Base-by-base conservation (phyloP, 495 filamentous ascomycete species). In the Lasiosphaeria ovina region DNA sequence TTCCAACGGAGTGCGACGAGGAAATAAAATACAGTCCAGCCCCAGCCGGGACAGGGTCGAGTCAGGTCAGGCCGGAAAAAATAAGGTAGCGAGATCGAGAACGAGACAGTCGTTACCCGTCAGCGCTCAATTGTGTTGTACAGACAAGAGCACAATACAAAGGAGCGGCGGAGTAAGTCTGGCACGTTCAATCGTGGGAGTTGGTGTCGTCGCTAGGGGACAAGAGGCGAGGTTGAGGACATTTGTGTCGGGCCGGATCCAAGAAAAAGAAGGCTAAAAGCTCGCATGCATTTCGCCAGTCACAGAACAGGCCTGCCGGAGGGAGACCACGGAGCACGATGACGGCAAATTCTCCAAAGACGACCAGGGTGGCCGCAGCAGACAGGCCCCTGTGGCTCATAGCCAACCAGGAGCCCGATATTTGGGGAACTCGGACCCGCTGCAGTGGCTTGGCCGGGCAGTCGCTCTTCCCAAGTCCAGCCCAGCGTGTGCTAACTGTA, bases 161-260 rank as follows among this genome's bases (percentile, higher is more conserved):
- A 68, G 57, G 77, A 80, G 73, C 66, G 77, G 78, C 77, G 78
- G 79, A 81, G 79, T 81, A 81, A 81, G 79, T 81, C 80, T 70
- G 47, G 17, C 52, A 51, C 33, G 40, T n/a, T 49, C 34, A 16
- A 35, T 44, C 12, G 53, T 17, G 16, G 40, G 12, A 44, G 36
- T 12, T 14, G 31, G 35, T 57, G 35, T 52, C 24, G 54, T 61
- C 53, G 57, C 31, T 32, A 45, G 24, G 35, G 54, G 66, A 66
- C 61, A 64, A 62, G 45, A 44, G 48, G 58, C 52, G 48, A 48
- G 32, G 58, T 35, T 58, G 63, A 59, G 63, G 63, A 60, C 66
- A 68, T 63, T 66, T 65, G 60, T 17, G 24, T 54, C 54, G 12
- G 8, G 33, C 57, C 38, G 6, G 32, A 17, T 58, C 40, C 62